Conservation (phyloP, 306 rosid species). For the Dalbergia cochinchinensis region DNA sequence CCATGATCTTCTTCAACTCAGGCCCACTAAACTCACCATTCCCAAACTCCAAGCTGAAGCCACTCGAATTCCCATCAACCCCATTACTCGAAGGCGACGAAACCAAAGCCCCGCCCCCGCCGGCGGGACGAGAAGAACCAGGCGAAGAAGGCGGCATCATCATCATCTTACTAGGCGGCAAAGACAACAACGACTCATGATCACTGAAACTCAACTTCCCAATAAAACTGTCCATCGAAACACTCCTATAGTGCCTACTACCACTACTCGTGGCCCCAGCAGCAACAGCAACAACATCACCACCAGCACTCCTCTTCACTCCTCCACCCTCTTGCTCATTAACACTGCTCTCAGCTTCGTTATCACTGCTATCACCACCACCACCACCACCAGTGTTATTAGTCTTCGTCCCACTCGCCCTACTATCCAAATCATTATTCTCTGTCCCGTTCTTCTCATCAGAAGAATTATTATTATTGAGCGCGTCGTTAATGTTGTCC, state of each 20-base stretch:
- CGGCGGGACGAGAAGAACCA: slow-evolving; percentile 45
- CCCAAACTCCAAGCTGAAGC: slow-evolving; percentile 93
- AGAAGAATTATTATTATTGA: slow-evolving; percentile 58
- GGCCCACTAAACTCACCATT: slow-evolving; percentile 95
- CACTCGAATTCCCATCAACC: slow-evolving; percentile 63
- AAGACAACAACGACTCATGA: slow-evolving; percentile 33
- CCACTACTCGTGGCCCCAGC: slow-evolving; percentile 50
- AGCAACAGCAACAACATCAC: slow-evolving; percentile 57
- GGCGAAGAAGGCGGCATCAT: slow-evolving; percentile 70
- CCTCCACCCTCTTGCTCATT: slow-evolving; percentile 66
- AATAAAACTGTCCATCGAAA: slow-evolving; percentile 95
- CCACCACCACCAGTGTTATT: slow-evolving; percentile 50
- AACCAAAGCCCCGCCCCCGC: slow-evolving; percentile 54
- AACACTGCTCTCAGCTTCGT: slow-evolving; percentile 89
- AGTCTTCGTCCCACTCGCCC: slow-evolving; percentile 88
- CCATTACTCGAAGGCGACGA: slow-evolving; percentile 56
- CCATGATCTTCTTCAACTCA: slow-evolving; percentile 95
- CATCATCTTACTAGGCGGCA: too few relatives aligned
- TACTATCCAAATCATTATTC: slow-evolving; percentile 85
- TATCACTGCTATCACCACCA: slow-evolving; percentile 83
- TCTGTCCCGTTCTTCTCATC: slow-evolving; percentile 76
- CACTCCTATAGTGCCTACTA: slow-evolving; percentile 76
- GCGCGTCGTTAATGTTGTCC: slow-evolving; percentile 70
- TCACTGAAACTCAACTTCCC: slow-evolving; percentile 81
- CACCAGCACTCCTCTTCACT: slow-evolving; percentile 75